Evolutionary conservation across 129 eudicot genomes (phyloP).

Genomic region (Glebionis coronaria): DNA sequence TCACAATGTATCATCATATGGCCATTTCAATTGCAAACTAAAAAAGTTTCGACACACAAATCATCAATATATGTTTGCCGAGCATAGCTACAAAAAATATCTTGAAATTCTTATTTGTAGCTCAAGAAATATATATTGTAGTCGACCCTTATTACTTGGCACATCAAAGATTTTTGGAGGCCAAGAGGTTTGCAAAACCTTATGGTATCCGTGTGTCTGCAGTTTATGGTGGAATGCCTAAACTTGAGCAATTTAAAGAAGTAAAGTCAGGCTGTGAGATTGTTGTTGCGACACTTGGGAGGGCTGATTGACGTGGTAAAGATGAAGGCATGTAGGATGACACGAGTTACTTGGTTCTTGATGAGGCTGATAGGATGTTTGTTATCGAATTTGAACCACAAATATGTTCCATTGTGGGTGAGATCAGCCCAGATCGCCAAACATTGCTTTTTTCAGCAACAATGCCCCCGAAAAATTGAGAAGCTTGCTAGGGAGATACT

Average conservation of each 20-base stretch:
- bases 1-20: no score
- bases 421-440: no score
- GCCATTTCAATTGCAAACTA: no score
- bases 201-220: constrained; percentile 85
- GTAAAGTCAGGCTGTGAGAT: constrained; percentile 90
- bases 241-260: no score
- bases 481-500: constrained; percentile 94
- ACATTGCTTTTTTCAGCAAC: no score
- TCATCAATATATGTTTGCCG: no score
- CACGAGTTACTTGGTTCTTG: constrained; percentile 86
- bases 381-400: constrained; percentile 97
- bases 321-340: constrained; percentile 90
- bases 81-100: no score
- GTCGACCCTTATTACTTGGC: no score
- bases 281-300: constrained; percentile 97
- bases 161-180: constrained; percentile 89
- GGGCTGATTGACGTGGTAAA: constrained; percentile 88
- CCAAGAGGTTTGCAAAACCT: constrained; percentile 84
- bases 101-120: no score
- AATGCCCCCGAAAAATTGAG: constrained; percentile 88
- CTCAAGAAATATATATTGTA: no score
- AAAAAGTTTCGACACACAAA: no score
- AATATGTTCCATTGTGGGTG: no score
- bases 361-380: constrained; percentile 98
- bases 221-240: constrained; percentile 99